These are phyloP conservation scores for Phytophthora pini DNA, from an alignment of 352 stramenopile species.

Conservation along the genomic window DNA sequence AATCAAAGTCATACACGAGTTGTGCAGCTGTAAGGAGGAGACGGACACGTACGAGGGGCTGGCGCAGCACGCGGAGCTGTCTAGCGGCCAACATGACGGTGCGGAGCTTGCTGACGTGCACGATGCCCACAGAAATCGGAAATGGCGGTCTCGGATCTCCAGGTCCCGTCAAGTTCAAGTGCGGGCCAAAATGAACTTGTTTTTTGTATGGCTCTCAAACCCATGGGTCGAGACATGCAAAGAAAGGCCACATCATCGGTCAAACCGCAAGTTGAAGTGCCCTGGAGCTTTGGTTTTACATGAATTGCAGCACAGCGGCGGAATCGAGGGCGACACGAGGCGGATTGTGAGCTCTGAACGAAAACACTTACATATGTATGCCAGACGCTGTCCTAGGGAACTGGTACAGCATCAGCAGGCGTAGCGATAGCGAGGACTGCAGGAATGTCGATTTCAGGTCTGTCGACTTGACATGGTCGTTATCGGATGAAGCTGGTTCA, in stretches of 20 bases:
- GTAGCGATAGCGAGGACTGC: too few relatives aligned
- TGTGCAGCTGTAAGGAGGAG: neutral
- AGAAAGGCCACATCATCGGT: neutral
- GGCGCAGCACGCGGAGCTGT: slow-evolving; percentile 28
- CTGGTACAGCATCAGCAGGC: neutral
- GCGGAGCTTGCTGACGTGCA: neutral
- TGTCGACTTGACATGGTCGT: too few relatives aligned
- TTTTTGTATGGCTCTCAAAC: slow-evolving; percentile 16
- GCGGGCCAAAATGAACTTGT: slow-evolving; percentile 12
- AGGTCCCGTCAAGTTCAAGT: slow-evolving; percentile 22
- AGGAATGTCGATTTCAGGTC: too few relatives aligned
- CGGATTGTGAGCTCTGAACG: slow-evolving; percentile 5
- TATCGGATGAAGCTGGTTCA: too few relatives aligned
- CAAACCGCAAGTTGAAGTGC: slow-evolving; percentile 27
- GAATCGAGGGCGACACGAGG: slow-evolving; percentile 1
- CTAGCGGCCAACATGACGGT: slow-evolving; percentile 21
- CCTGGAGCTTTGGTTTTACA: slow-evolving; percentile 9
- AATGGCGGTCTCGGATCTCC: slow-evolving; percentile 21
- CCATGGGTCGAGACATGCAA: slow-evolving; percentile 4
- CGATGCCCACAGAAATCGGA: slow-evolving; percentile 16
- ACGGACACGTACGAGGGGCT: slow-evolving; percentile 24
- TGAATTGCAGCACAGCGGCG: slow-evolving; percentile 18
- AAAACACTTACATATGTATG: neutral
- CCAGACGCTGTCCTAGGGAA: neutral
- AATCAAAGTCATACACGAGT: neutral